These are phyloP conservation scores for Naganishia kalamii DNA, from an alignment of 768 basidiomycete species.

Conservation along the genomic window DNA sequence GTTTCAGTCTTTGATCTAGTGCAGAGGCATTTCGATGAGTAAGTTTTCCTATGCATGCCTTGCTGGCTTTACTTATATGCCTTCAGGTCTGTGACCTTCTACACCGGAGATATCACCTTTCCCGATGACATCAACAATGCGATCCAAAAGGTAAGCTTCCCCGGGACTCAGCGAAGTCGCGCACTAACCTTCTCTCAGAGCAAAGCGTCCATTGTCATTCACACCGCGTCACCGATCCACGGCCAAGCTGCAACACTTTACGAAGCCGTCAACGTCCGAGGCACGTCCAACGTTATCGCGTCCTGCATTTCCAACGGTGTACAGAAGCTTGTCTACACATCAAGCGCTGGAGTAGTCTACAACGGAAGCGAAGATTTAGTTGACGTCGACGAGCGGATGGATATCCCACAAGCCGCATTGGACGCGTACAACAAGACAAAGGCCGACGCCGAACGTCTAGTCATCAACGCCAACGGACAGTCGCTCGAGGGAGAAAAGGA, in stretches of 20 bases:
- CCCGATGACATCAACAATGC: constrained; percentile 65
- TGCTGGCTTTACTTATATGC: not conserved
- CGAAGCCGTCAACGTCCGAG: constrained; percentile 78
- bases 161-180: not conserved
- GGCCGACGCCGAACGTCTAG: constrained; percentile 73
- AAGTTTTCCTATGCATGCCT: not conserved
- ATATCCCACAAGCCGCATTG: constrained; percentile 64
- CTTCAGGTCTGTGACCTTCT: constrained; percentile 57
- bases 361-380: constrained; percentile 67
- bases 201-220: constrained; percentile 82
- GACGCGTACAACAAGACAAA: constrained; percentile 95
- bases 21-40: constrained; percentile 65
- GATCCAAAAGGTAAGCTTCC: constrained; percentile 59
- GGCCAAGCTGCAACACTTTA: constrained; percentile 67
- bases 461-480: constrained; percentile 73
- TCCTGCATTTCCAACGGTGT: constrained; percentile 69
- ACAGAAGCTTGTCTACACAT: constrained; percentile 85
- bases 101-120: constrained; percentile 80
- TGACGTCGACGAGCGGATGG: constrained; percentile 80
- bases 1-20: constrained; percentile 88
- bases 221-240: constrained; percentile 81
- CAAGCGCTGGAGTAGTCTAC: constrained; percentile 84
- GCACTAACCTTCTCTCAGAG: constrained; percentile 51
- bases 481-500: constrained; percentile 41
- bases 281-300: constrained; percentile 71